Evolutionary conservation across 1,139 yeast genomes (phyloP), one percentile per base, ranked within the genome.

Genomic region (Candida sp.): DNA sequence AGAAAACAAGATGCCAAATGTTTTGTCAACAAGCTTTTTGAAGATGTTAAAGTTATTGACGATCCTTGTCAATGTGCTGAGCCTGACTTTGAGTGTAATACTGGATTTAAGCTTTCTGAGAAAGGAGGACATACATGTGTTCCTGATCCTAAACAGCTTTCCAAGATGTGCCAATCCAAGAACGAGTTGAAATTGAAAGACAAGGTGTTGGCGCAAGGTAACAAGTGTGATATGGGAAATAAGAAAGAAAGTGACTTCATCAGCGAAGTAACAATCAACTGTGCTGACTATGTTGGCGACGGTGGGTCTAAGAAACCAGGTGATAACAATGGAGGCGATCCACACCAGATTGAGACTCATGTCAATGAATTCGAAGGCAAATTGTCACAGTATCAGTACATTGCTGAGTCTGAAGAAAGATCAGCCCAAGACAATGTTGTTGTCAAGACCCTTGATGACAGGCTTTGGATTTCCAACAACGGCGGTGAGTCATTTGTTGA

Each of bases 1-100:
- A 84, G 96, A 70, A 90, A 89, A 61, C 77, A 76, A 37, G 83
- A 78, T 50, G 82, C 94, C 0, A 63, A 84, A 54, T 92, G 98
- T 73, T 83, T 86, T 62, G 85, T 88, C 25, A 83, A 83, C 48
- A 79, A 80, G 48, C 67, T 80, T 5, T 87, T 78, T 60, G 81
- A 81, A 43, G 94, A 90, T 59, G 73, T 88, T 37, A 73, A 76
- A 49, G 75, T 81, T 5, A 67, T 70, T 32, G 85, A 82, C 51
- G 86, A 81, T 48, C 72, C 83, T 8, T 92, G 98, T 69, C 72
- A 74, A 9, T 92, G 98, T 72, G 67, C 83, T 0, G 80, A 72
- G 11, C 61, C 57, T 5, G 97, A 92, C 65, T 88, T 80, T 59
- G 97, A 92, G 66, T 92, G 98, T 69, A 79, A 80, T 4, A 73